A percentile compares a stretch with the other conserved stretches of the same genome.
These are phyloP conservation scores for Leccinum subtestaceum DNA, from an alignment of 768 basidiomycete species.

Conservation along the genomic window DNA sequence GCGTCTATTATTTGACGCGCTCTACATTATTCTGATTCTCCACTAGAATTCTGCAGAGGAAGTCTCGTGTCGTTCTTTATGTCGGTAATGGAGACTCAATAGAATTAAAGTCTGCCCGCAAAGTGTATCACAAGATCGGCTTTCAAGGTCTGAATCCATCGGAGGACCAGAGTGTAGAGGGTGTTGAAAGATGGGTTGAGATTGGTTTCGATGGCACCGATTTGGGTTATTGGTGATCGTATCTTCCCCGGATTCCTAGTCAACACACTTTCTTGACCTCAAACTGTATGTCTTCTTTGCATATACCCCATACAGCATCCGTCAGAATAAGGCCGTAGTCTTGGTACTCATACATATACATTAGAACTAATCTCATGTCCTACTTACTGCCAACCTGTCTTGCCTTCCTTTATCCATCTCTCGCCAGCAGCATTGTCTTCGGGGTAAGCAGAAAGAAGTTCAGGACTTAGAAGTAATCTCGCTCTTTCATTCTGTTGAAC, in stretches of 20 bases:
- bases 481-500: conserved; percentile 27
- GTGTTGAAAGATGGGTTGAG: conserved; percentile 57
- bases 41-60: conserved; percentile 35
- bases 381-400: conserved; percentile 1
- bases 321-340: background rate
- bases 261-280: background rate
- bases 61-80: conserved; percentile 58
- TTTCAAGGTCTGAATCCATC: conserved; percentile 51
- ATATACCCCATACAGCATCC: background rate
- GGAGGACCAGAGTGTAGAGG: conserved; percentile 34
- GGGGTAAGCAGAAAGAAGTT: conserved; percentile 42
- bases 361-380: background rate
- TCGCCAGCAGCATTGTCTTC: conserved; percentile 43
- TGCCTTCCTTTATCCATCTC: conserved; percentile 33
- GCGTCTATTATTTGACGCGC: conserved; percentile 19
- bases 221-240: conserved; percentile 70
- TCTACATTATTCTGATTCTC: conserved; percentile 7
- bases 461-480: conserved; percentile 41
- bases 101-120: conserved; percentile 43
- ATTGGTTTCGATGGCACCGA: conserved; percentile 52
- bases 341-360: conserved; percentile 2
- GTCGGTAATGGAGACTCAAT: conserved; percentile 54
- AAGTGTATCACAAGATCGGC: conserved; percentile 63
- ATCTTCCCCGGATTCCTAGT: background rate
- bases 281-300: background rate